These are phyloP conservation scores for Tylopilus balloui DNA, from an alignment of 768 basidiomycete species.

Conservation along the genomic window DNA sequence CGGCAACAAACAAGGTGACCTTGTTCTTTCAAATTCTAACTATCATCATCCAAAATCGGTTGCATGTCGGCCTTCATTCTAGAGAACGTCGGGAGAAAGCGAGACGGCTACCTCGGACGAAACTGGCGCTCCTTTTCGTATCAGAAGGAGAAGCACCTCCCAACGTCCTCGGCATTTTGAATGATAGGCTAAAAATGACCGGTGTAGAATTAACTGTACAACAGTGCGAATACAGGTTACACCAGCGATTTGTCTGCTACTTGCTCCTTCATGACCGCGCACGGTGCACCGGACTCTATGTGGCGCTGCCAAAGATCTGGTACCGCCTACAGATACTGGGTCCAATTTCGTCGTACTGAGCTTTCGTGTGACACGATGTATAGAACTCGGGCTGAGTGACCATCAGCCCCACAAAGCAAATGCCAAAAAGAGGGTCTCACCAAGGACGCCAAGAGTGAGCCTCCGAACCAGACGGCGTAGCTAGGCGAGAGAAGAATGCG, in stretches of 20 bases:
- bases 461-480: constrained; percentile 98
- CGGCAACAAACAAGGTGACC: neutral
- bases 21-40: neutral
- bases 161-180: constrained; percentile 6
- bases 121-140: no score
- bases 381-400: constrained; percentile 83
- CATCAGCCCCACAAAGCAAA: constrained; percentile 1
- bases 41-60: neutral
- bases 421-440: constrained; percentile 41
- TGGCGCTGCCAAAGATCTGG: constrained; percentile 89
- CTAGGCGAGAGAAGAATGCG: constrained; percentile 31
- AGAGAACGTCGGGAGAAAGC: constrained; percentile 1
- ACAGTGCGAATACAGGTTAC: neutral
- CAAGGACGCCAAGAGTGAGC: constrained; percentile 87
- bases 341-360: constrained; percentile 90
- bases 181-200: neutral
- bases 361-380: constrained; percentile 89
- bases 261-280: neutral
- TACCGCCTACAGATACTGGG: constrained; percentile 90
- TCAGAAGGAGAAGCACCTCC: neutral
- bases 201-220: neutral
- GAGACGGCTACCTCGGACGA: no score
- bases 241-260: neutral
- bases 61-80: constrained; percentile 12
- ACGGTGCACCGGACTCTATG: constrained; percentile 38